Conservation (phyloP, 2,329 filamentous ascomycete genomes). For the Sphaerostilbella broomeana region DNA sequence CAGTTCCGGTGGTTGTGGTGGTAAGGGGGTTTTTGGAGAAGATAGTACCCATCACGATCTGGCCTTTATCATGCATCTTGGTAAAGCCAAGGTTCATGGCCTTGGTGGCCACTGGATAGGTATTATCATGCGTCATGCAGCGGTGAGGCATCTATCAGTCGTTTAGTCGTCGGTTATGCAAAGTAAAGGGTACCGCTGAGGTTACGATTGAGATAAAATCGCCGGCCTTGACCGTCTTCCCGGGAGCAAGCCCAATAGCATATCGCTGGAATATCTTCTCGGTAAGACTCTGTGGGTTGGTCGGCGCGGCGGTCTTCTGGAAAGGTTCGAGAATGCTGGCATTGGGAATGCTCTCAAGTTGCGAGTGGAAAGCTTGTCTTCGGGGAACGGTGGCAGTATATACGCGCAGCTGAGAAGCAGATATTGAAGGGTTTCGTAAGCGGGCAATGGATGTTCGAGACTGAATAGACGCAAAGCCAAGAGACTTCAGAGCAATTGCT, state of each 20-base stretch:
- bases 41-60: conserved; percentile 53
- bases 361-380: conserved; percentile 56
- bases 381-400: conserved; percentile 17
- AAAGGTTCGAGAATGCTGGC: conserved; percentile 51
- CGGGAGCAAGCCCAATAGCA: conserved; percentile 65
- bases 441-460: not conserved
- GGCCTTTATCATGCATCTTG: conserved; percentile 51
- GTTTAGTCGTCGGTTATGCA: too few species aligned
- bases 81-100: conserved; percentile 75
- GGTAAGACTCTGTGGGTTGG: conserved; percentile 67
- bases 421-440: not conserved
- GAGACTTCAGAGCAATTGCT: not conserved
- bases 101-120: conserved; percentile 65
- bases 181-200: too few species aligned
- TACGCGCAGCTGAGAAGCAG: conserved; percentile 9
- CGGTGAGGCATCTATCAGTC: conserved; percentile 49
- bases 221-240: conserved; percentile 68
- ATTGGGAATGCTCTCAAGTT: conserved; percentile 47
- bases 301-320: conserved; percentile 28
- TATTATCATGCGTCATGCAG: conserved; percentile 86
- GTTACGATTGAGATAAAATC: conserved; percentile 78
- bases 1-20: too few species aligned
- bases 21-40: not conserved
- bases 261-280: conserved; percentile 89
- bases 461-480: not conserved